These are phyloP conservation scores for Gaeumannomyces sp. DNA, from an alignment of 2,329 filamentous ascomycete genomes.

Conservation along the genomic window DNA sequence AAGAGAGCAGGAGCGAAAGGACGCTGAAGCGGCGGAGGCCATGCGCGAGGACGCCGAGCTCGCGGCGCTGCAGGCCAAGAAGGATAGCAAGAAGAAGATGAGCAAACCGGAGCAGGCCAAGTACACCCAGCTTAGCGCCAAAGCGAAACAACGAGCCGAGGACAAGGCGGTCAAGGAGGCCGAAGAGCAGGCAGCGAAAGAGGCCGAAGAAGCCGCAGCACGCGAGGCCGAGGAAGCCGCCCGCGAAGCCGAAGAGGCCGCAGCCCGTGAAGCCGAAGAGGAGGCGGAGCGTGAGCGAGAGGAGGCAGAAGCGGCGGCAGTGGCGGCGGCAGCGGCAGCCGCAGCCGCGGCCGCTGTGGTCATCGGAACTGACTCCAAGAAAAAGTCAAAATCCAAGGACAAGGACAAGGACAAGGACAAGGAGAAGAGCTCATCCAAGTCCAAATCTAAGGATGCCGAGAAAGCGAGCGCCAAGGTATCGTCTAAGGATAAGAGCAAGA, in stretches of 20 bases:
- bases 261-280: slow-evolving; percentile 15
- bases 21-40: slow-evolving; percentile 28
- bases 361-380: slow-evolving; percentile 21
- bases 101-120: slow-evolving; percentile 24
- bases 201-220: slow-evolving; percentile 20
- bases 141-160: slow-evolving; percentile 18
- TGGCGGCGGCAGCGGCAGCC: slow-evolving; percentile 18
- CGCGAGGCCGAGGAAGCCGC: slow-evolving; percentile 20
- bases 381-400: slow-evolving; percentile 36
- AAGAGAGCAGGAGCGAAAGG: slow-evolving; percentile 23
- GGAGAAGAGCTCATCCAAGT: slow-evolving; percentile 19
- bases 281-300: slow-evolving; percentile 22
- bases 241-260: slow-evolving; percentile 14
- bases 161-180: slow-evolving; percentile 27
- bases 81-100: slow-evolving; percentile 22
- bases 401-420: slow-evolving; percentile 19
- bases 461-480: neutral
- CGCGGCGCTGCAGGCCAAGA: slow-evolving; percentile 23
- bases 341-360: slow-evolving; percentile 16
- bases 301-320: slow-evolving; percentile 20
- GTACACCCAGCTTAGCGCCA: slow-evolving; percentile 29
- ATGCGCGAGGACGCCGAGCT: slow-evolving; percentile 32
- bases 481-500: slow-evolving; percentile 17
- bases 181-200: slow-evolving; percentile 8
- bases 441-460: slow-evolving; percentile 22